phyloP scores from a whole-genome alignment of 495 filamentous ascomycete genomes.

The Hyaloscypha finlandica region DNA sequence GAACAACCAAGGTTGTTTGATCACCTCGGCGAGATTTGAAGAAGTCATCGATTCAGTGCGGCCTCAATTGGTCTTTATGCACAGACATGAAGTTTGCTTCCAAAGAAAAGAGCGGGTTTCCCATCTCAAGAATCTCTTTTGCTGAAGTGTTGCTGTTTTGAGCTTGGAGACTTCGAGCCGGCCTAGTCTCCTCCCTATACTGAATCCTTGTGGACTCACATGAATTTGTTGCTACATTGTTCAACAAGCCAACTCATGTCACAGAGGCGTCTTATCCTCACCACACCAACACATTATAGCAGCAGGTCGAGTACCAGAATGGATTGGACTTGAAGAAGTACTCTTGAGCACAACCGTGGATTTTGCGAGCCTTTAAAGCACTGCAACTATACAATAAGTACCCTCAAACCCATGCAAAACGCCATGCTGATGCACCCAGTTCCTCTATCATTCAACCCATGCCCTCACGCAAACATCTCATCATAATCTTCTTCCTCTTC shows the following conservation, averaged over 20 bases:
- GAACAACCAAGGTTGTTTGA: neutral
- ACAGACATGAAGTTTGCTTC: no score
- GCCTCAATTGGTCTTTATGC: no score
- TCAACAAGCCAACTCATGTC: neutral
- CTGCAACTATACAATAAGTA: neutral
- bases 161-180: neutral
- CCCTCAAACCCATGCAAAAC: slow-evolving; percentile 6
- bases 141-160: neutral
- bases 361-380: neutral
- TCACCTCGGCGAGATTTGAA: no score
- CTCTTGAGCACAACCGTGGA: neutral
- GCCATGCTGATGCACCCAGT: slow-evolving; percentile 22
- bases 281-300: neutral
- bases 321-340: neutral
- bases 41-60: no score
- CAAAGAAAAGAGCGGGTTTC: no score
- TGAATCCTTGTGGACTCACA: neutral
- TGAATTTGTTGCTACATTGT: neutral
- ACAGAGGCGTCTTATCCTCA: neutral
- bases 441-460: slow-evolving; percentile 45
- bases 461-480: slow-evolving; percentile 53
- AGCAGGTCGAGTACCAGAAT: neutral
- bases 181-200: no score
- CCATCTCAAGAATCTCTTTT: no score
- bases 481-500: slow-evolving; percentile 69